phyloP scores from a whole-genome alignment of 768 basidiomycete genomes.

The Ephemerocybe angulata region DNA sequence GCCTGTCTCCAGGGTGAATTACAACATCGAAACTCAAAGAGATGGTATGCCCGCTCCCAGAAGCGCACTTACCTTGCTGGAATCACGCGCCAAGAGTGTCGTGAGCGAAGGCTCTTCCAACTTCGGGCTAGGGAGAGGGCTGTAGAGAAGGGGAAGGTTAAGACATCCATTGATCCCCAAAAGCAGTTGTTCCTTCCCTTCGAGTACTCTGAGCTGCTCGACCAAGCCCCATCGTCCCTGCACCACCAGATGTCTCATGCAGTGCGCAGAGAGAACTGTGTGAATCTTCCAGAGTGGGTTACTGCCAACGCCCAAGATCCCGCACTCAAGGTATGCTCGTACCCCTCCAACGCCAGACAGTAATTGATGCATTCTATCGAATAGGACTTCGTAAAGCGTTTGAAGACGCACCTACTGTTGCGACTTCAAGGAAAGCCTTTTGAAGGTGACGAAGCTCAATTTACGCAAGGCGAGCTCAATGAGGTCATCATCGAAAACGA shows the following conservation, averaged over 20 bases:
- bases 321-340: slow-evolving; percentile 22
- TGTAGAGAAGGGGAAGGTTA: neutral
- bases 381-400: slow-evolving; percentile 26
- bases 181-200: neutral
- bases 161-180: neutral
- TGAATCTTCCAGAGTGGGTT: slow-evolving; percentile 14
- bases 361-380: neutral
- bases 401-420: slow-evolving; percentile 28
- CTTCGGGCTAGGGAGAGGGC: neutral
- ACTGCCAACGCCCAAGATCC: slow-evolving; percentile 21
- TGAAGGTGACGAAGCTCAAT: slow-evolving; percentile 24
- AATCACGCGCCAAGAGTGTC: slow-evolving; percentile 19
- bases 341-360: neutral
- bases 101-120: slow-evolving; percentile 11
- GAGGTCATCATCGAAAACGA: slow-evolving; percentile 11
- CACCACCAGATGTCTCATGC: slow-evolving; percentile 16
- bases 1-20: slow-evolving; percentile 30
- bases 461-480: slow-evolving; percentile 15
- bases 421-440: slow-evolving; percentile 18
- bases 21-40: slow-evolving; percentile 33
- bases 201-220: slow-evolving; percentile 6
- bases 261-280: neutral
- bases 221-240: neutral
- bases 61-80: slow-evolving; percentile 20
- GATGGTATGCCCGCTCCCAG: slow-evolving; percentile 28